Percentiles rank a stretch among this genome's conserved stretches.
Conservation (phyloP, 176 grass and related monocot species). For the Zea luxurians region DNA sequence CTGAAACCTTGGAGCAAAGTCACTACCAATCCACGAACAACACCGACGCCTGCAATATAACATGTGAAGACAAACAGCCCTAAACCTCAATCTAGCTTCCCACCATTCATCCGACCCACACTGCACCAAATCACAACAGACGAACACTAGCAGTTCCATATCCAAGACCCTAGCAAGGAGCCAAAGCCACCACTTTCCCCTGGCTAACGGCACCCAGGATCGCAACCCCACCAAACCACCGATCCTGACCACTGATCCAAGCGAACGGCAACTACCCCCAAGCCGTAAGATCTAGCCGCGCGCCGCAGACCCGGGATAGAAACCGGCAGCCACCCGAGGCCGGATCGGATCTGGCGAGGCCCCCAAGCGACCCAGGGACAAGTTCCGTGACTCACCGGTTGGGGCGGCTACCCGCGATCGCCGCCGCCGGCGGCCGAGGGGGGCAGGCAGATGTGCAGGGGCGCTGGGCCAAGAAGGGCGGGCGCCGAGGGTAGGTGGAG, state of each 20-base stretch:
- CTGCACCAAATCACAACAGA: conserved; percentile 2
- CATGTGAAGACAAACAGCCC: conserved; percentile 3
- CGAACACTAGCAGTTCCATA: conserved; percentile 3
- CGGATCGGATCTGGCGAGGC: conserved; percentile 24
- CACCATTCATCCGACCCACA: conserved; percentile 13
- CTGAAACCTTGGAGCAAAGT: not conserved
- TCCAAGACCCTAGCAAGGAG: not conserved
- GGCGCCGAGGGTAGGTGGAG: not conserved
- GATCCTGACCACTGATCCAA: conserved; percentile 20
- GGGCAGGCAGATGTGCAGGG: not conserved
- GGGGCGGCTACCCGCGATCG: conserved; percentile 1
- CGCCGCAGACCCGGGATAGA: not conserved
- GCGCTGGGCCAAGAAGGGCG: not conserved
- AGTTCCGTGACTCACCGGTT: conserved; percentile 28
- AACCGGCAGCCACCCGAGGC: not conserved
- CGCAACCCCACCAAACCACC: not conserved
- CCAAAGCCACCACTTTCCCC: not conserved
- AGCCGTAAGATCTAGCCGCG: conserved; percentile 31
- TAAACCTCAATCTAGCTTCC: conserved; percentile 1
- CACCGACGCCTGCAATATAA: not conserved
- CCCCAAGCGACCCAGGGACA: not conserved
- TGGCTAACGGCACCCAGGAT: not conserved
- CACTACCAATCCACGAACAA: not conserved
- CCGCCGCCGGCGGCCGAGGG: not conserved
- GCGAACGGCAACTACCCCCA: conserved; percentile 2